Evolutionary conservation across 768 basidiomycete species (phyloP).

Genomic region (Suillus variegatus): DNA sequence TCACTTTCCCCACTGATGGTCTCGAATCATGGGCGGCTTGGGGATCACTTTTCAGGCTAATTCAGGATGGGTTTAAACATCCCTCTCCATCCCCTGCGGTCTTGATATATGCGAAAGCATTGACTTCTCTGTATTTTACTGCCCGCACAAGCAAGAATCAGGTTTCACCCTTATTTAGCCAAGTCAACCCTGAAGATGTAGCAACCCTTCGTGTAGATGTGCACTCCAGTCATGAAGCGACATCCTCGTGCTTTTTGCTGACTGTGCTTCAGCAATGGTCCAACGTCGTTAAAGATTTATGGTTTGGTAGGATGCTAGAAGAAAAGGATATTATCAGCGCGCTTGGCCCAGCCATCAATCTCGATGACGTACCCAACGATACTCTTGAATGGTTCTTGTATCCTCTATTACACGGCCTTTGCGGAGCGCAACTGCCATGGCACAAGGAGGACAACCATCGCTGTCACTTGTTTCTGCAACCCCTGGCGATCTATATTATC

Average conservation of each 20-base stretch:
- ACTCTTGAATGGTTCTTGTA: not conserved
- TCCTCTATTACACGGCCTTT: not conserved
- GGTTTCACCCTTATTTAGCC: not conserved
- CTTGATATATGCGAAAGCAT: not conserved
- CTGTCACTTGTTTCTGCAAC: not conserved
- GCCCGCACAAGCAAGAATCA: not conserved
- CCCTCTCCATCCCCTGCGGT: not conserved
- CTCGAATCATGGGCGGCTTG: not conserved
- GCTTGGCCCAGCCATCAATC: not conserved
- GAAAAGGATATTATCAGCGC: not conserved
- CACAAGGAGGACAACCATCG: not conserved
- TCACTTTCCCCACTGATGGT: not conserved
- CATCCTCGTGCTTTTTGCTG: not conserved
- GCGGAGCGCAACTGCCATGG: not conserved
- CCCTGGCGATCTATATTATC: not conserved
- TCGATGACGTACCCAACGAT: not conserved
- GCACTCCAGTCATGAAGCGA: not conserved
- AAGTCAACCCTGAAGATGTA: not conserved
- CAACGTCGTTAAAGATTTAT: not conserved
- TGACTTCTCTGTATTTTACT: not conserved
- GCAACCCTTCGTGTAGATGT: not conserved
- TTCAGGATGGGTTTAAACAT: not conserved
- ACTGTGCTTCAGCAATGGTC: not conserved
- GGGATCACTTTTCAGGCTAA: not conserved
- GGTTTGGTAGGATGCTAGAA: not conserved